Base-by-base conservation (phyloP, 2,329 filamentous ascomycete species). In the Fusarium oligoseptatum region DNA sequence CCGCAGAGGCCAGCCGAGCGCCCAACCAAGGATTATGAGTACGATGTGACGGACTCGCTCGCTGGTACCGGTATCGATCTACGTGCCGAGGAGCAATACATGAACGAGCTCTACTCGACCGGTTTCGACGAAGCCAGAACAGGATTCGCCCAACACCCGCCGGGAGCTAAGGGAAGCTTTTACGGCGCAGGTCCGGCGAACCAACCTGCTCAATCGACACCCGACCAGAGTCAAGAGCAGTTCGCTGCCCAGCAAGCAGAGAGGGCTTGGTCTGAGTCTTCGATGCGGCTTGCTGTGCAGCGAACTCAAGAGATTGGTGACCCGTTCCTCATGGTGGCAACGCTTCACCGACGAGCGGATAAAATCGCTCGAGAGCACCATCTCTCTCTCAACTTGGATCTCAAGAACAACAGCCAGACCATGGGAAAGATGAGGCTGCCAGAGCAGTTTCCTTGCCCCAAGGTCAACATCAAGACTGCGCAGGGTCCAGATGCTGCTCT, bases 1-100 rank as follows among this genome's bases (percentile, higher is more conserved):
- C 91, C 89, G 77, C 91, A 88, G 77, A 90, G 89, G 78, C 90
- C 87, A 67, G 86, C 87, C 20, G 92, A 93, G 67, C 87, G 87
- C 74, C 89, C 91, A 50, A 87, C 89, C 14, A 94, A 91, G 74
- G 88, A 88, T 64, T 87, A 87, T 66, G 85, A 90, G 67, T 91
- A 95, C 77, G 94, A 97, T 78, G 89, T 95, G 55, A 94, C 93
- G 74, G 95, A 98, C 84, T 93, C 95, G 60, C 84, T 98, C 64
- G 92, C 92, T 20, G 94, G 93, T 20, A 96, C 95, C 17, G 95
- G 95, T 60, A 95, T 98, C 73, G 94, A 98, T 84, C 84, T 98
- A 56, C 92, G 93, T 68, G 95, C 95, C 74, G 95, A 98, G 82
- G 94, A 97, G 79, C 94, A 95, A 77, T 94, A 91, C 75, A 87